Conservation (phyloP, 805 yeast species). For the Citeromyces matritensis region DNA sequence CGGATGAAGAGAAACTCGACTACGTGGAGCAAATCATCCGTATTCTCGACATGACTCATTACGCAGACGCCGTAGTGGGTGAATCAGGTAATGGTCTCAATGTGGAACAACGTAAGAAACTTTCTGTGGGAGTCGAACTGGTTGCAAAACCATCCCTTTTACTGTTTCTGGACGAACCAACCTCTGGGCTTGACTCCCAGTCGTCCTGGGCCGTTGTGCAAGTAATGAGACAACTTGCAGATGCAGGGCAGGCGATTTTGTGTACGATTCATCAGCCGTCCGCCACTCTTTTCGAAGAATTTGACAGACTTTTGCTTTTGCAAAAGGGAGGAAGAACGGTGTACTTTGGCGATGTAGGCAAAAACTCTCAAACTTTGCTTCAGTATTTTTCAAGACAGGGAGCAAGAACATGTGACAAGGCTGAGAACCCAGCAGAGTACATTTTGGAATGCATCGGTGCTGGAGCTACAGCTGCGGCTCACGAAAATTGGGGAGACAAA, state of each 20-base stretch:
- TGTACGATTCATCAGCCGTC: conserved; percentile 47
- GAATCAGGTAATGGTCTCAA: conserved; percentile 22
- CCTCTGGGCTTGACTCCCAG: conserved; percentile 37
- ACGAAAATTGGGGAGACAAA: conserved; percentile 16
- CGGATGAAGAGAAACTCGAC: conserved; percentile 20
- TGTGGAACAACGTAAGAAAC: conserved; percentile 24
- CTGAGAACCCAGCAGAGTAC: conserved; percentile 27
- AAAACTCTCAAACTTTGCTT: conserved; percentile 15
- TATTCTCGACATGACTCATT: conserved; percentile 25
- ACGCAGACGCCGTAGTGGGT: conserved; percentile 28
- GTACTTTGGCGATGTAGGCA: conserved; percentile 22
- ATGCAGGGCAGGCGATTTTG: conserved; percentile 33
- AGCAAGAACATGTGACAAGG: conserved; percentile 20
- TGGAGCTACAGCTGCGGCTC: conserved; percentile 24
- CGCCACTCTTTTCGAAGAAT: conserved; percentile 29
- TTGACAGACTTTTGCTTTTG: conserved; percentile 29
- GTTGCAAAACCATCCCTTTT: conserved; percentile 29
- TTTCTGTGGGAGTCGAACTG: conserved; percentile 29
- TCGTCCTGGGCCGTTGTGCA: conserved; percentile 36
- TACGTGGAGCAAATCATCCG: conserved; percentile 27
- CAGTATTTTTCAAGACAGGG: conserved; percentile 21
- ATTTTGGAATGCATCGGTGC: conserved; percentile 29
- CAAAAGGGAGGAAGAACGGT: conserved; percentile 36
- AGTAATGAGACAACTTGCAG: conserved; percentile 25
- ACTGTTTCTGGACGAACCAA: conserved; percentile 34